Evolutionary conservation across 164 flowering plant genomes (phyloP), one percentile per base, ranked within the genome.

Genomic region (Kingdonia uniflora): DNA sequence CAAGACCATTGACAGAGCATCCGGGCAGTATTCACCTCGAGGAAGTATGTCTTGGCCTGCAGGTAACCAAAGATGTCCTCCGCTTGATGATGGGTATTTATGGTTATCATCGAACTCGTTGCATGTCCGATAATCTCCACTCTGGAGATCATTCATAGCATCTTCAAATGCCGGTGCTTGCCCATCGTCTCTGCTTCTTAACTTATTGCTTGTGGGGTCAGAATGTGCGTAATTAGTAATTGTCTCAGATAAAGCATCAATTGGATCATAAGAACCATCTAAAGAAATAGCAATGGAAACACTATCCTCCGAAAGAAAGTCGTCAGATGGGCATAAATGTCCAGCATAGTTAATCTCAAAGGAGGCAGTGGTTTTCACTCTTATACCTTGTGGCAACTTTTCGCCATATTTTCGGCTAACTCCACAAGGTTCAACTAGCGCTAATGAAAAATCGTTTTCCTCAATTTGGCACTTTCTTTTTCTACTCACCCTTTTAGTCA

Each of bases 1-100:
- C 5, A 60, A 45, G 57, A 69, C 78, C 24, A 64, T 55, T n/a
- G 24, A 14, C 55, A 83, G 14, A 29, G 84, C 85, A 61, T 54
- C 54, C 2, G 65, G 63, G 41, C 15, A 63, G 54, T 13, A 55
- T 52, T 46, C 55, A 52, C 54, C 51, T 25, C 42, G 19, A 14
- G 57, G 54, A 49, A 54, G 24, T 24, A 49, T 35, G 12, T 65
- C 25, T 3, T 16, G n/a, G 10, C 15, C 42, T n/a, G 42, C 44
- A 24, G 55, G 62, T 41, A 33, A 2, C 71, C 62, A 55, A 16
- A 10, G 12, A 40, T 6, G 11, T 8, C 40, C 7, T 0, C 1
- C 12, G 38, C 23, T 43, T 2, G 33, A 37, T 23, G 26, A n/a
- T 41, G 17, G 33, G 16, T 15, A 1, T 25, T 54, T 47, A 14